Base-by-base conservation (phyloP, 306 rosid species). In the Styphnolobium japonicum region DNA sequence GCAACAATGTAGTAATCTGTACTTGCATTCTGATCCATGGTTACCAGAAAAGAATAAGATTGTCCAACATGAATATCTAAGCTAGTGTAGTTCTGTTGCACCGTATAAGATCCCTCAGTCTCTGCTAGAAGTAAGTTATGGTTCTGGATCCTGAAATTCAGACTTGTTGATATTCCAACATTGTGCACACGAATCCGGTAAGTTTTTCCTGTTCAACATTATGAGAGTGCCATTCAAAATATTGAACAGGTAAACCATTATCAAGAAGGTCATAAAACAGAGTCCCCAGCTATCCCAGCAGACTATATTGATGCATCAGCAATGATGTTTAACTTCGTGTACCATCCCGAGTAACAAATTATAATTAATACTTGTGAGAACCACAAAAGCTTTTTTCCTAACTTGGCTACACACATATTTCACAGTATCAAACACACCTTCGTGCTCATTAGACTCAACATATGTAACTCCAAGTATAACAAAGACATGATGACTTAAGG, bases 11-110 rank as follows among this genome's bases (percentile, higher is more conserved):
- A 94, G 85, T 94, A 94, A 89, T 94, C 98, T 22, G 92, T 67
- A 78, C 98, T 94, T 43, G 98, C 98, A 71, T 94, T 94, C 85
- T 92, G 98, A 69, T 92, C 98, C 79, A 72, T 94, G 65, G 91
- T 92, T 43, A 94, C 52, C 80, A 94, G 83, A 85, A 94, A 94
- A 48, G 98, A 92, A 89, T 92, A 94, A 33, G 98, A 94, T 79
- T 94, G 98, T 80, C 98, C 98, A 6, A 92, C 97, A 43, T 94
- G 98, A 81, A 94, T 91, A 81, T 94, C 98, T 84, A 94, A 89
- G 88, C 94, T 92, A 27, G 97, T 92, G 76, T 94, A 92, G 74
- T 94, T 92, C 67, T 92, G 97, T 56, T 94, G 98, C 76, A 94
- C 97, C 3, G 98, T 94, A 79, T 94, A 94, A 18, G 97, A 92